Conservation (phyloP, 2,329 filamentous ascomycete genomes). For the Geosmithia flava region DNA sequence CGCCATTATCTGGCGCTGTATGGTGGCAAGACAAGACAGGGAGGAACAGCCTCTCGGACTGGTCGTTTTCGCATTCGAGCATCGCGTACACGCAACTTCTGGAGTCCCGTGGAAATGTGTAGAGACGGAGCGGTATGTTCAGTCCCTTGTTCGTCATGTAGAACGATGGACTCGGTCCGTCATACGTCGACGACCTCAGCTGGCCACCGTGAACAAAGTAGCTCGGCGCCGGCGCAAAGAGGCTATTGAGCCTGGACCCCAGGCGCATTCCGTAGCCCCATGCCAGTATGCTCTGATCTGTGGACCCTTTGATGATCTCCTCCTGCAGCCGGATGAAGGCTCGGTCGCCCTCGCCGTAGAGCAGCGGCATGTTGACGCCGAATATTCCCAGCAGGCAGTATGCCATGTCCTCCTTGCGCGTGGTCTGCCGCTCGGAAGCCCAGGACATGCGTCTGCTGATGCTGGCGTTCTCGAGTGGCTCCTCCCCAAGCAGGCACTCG, state of each 20-base stretch:
- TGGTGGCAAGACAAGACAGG: too few species aligned
- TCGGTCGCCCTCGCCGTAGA: constrained; percentile 9
- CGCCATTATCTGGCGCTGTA: too few species aligned
- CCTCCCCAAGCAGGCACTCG: constrained; percentile 4
- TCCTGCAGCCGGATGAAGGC: constrained; percentile 10
- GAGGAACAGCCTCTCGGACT: too few species aligned
- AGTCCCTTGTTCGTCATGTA: too few species aligned
- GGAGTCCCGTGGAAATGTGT: too few species aligned
- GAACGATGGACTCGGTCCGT: too few species aligned
- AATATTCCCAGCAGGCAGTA: constrained; percentile 13
- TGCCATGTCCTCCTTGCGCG: constrained; percentile 10
- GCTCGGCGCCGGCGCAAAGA: background rate
- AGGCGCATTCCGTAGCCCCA: constrained; percentile 6
- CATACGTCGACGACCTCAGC: too few species aligned
- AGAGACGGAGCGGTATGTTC: too few species aligned
- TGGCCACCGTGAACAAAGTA: too few species aligned
- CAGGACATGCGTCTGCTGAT: constrained; percentile 11
- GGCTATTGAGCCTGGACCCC: background rate
- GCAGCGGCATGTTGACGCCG: constrained; percentile 12
- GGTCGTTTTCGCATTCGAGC: too few species aligned
- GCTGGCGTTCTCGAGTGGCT: background rate
- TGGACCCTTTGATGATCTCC: constrained; percentile 8
- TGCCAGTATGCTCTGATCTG: constrained; percentile 10
- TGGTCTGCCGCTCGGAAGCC: constrained; percentile 9
- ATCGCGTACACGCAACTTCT: too few species aligned